Percentiles rank a stretch among this genome's conserved stretches.
Evolutionary conservation across 192 early-diverging fungal species (phyloP).

Genomic region (Coemansia javaensis): DNA sequence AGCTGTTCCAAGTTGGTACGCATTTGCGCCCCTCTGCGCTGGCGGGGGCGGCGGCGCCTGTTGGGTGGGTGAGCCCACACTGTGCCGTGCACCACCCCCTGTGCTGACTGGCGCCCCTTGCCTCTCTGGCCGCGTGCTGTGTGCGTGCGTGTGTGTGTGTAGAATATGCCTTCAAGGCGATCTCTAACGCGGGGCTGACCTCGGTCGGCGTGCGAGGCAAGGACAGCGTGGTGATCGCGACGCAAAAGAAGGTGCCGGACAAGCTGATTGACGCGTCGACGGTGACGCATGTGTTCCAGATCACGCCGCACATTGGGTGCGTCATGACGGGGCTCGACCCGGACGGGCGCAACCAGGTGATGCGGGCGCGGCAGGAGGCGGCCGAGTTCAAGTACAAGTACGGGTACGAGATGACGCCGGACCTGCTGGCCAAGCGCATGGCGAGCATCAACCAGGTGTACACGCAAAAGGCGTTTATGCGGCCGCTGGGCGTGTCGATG

Average conservation of each 20-base stretch:
- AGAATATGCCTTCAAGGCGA: conserved; percentile 99
- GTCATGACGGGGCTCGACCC: conserved; percentile 96
- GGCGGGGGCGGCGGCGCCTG: no score
- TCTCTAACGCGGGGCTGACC: conserved; percentile 92
- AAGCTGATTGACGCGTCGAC: conserved; percentile 92
- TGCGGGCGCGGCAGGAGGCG: conserved; percentile 88
- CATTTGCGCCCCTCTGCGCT: not conserved
- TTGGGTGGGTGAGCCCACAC: no score
- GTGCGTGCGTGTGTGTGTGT: conserved; percentile 5
- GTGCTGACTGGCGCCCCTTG: no score
- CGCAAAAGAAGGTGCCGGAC: conserved; percentile 96
- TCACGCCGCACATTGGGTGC: conserved; percentile 92
- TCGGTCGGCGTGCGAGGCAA: conserved; percentile 94
- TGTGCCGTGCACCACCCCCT: no score
- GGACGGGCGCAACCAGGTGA: conserved; percentile 90
- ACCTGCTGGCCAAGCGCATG: conserved; percentile 96
- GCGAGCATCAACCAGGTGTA: conserved; percentile 99
- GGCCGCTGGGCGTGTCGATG: conserved; percentile 97
- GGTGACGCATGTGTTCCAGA: conserved; percentile 87
- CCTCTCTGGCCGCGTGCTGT: no score
- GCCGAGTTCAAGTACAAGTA: conserved; percentile 99
- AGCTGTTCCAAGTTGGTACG: conserved; percentile 98
- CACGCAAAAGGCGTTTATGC: conserved; percentile 98
- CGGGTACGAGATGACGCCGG: conserved; percentile 94
- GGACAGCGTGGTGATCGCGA: conserved; percentile 90